phyloP scores from a whole-genome alignment of 2,329 filamentous ascomycete species.

The Aspergillus japonicus region DNA sequence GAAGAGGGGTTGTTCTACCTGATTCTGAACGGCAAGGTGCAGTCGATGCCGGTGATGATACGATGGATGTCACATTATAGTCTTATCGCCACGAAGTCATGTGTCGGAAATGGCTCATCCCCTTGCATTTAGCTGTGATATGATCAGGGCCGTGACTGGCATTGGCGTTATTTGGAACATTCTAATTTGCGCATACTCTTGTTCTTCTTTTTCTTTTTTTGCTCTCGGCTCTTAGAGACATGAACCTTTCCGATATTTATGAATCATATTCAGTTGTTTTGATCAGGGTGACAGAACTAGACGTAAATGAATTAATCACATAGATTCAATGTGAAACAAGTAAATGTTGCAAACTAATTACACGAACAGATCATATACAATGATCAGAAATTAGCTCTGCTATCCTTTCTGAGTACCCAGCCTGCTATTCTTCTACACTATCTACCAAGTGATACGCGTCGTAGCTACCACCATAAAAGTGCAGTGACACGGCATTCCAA shows the following conservation, averaged over 20 bases:
- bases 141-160: constrained; percentile 8
- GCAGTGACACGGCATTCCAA: not conserved
- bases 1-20: constrained; percentile 66
- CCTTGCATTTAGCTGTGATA: constrained; percentile 3
- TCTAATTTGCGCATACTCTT: not conserved
- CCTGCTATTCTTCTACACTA: too few species aligned
- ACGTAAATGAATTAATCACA: not conserved
- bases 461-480: not conserved
- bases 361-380: too few species aligned
- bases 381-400: too few species aligned
- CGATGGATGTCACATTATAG: constrained; percentile 69
- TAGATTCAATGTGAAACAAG: too few species aligned
- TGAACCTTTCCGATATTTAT: constrained; percentile 8
- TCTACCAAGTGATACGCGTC: too few species aligned
- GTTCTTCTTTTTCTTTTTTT: not conserved
- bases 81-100: not conserved
- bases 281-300: not conserved
- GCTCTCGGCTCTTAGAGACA: not conserved
- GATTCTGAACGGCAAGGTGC: constrained; percentile 55
- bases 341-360: too few species aligned
- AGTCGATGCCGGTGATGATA: constrained; percentile 76
- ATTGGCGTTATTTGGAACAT: constrained; percentile 8
- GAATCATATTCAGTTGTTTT: not conserved
- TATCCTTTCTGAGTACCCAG: too few species aligned
- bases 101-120: not conserved